A percentile compares a stretch with the other conserved stretches of the same genome.
phyloP scores from a whole-genome alignment of 306 rosid genomes.

The Dalbergia cultrata region DNA sequence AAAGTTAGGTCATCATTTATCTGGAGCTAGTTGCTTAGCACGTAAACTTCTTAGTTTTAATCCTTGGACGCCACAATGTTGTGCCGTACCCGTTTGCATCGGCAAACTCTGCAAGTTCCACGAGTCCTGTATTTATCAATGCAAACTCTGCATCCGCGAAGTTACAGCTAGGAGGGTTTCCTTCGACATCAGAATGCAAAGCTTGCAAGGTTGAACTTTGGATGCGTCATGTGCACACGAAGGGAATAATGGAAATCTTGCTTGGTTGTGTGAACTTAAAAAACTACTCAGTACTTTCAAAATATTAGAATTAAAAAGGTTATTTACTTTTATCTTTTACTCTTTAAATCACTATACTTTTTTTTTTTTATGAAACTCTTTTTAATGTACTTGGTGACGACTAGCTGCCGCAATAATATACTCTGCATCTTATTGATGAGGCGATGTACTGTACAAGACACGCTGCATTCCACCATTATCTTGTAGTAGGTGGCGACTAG shows the following conservation, averaged over 20 bases:
- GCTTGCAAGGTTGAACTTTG: neutral
- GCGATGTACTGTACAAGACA: neutral
- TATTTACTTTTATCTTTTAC: no score
- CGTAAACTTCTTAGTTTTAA: neutral
- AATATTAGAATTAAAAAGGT: no score
- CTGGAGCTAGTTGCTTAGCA: neutral
- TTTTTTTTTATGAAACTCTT: no score
- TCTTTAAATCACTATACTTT: no score
- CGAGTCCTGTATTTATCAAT: neutral
- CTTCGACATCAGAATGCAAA: neutral
- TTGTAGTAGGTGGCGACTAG: neutral
- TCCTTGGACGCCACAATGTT: neutral
- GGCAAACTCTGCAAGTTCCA: neutral
- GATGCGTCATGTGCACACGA: conserved; percentile 8
- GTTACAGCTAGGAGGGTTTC: neutral
- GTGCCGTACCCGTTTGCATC: neutral
- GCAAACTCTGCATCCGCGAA: neutral
- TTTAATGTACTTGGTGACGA: no score
- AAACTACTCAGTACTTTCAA: no score
- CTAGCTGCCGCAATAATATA: no score
- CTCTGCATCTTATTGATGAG: neutral
- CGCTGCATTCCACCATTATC: neutral
- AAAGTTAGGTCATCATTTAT: neutral
- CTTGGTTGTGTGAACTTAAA: no score
- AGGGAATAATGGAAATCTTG: neutral